Conservation (phyloP, 148 eudicot species). For the Agrostemma githago region DNA sequence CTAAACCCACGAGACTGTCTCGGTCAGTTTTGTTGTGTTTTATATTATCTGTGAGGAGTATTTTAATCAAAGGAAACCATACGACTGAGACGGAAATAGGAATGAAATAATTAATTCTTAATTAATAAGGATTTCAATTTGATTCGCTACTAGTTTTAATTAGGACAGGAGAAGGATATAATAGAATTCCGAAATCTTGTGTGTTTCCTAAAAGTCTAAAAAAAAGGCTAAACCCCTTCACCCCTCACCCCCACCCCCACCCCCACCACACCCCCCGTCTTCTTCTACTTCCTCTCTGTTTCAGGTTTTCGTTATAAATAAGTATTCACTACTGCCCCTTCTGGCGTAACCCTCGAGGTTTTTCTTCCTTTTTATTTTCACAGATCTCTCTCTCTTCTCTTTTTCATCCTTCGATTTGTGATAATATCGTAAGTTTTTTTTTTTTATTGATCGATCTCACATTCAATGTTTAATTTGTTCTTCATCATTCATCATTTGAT, state of each 20-base stretch:
- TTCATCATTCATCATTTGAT: background rate
- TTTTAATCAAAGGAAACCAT: no score
- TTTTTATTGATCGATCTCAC: no score
- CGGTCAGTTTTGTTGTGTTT: no score
- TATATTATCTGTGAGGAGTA: no score
- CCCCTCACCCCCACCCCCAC: background rate
- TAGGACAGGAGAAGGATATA: background rate
- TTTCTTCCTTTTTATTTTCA: background rate
- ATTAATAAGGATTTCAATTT: no score
- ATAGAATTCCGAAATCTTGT: background rate
- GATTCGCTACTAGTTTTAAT: no score
- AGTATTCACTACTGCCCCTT: background rate
- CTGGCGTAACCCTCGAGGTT: background rate
- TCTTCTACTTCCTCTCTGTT: background rate
- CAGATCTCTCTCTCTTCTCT: background rate
- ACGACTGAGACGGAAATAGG: no score
- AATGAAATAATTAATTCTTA: no score
- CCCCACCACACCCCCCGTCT: background rate
- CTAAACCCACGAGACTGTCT: no score
- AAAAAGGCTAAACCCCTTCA: background rate
- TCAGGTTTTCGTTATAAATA: background rate
- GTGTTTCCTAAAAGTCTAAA: background rate
- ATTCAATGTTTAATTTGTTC: background rate
- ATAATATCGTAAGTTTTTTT: background rate
- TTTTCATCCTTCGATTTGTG: background rate